A percentile compares a stretch with the other conserved stretches of the same genome.
Evolutionary conservation across 2,329 filamentous ascomycete genomes (phyloP).

Genomic region (Epichloe hybrida): DNA sequence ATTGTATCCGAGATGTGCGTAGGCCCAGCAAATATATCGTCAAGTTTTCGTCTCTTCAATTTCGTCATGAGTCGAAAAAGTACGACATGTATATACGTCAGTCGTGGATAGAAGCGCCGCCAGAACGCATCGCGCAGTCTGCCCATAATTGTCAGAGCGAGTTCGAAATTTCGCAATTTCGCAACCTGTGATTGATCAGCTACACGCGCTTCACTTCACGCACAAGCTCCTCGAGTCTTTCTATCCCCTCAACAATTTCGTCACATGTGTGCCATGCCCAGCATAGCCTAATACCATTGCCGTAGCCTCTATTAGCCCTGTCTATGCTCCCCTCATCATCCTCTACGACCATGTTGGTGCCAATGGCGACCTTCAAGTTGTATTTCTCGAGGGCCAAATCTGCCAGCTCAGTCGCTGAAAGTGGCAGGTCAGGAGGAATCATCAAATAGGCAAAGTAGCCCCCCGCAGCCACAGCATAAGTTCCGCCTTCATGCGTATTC

Average conservation of each 20-base stretch:
- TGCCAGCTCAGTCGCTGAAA: neutral
- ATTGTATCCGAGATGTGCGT: no score
- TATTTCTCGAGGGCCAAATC: conserved; percentile 41
- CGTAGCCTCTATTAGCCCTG: conserved; percentile 34
- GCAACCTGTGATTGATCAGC: neutral
- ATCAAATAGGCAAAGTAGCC: neutral
- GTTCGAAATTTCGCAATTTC: neutral
- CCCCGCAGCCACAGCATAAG: neutral
- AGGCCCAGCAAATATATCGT: no score
- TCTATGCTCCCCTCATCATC: conserved; percentile 33
- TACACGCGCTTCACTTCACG: neutral
- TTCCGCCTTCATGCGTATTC: neutral
- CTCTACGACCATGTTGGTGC: conserved; percentile 54
- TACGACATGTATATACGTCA: no score
- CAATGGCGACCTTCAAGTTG: conserved; percentile 53
- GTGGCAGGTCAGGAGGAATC: neutral
- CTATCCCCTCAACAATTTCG: conserved; percentile 52
- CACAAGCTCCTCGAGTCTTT: conserved; percentile 34
- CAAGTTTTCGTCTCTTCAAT: no score
- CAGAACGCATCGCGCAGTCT: no score
- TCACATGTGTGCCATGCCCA: conserved; percentile 61
- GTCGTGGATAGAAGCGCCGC: no score
- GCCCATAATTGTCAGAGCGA: neutral
- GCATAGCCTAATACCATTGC: conserved; percentile 48
- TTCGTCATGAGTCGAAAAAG: no score